Conservation (phyloP, 2,329 filamentous ascomycete species). For the Eutypa lata region DNA sequence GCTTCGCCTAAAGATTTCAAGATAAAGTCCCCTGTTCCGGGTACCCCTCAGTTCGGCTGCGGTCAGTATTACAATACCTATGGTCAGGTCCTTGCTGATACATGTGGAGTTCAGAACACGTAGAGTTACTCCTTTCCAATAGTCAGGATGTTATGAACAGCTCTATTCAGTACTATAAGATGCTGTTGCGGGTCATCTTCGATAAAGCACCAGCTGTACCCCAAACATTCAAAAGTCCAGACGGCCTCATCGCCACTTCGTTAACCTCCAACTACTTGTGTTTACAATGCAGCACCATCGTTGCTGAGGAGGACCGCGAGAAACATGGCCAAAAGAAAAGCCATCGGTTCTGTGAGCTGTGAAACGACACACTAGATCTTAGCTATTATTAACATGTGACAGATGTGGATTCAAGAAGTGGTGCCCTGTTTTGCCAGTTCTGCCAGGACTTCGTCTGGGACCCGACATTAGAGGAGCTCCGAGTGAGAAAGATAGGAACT, state of each 20-base stretch:
- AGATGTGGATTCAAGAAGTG: conserved; percentile 77
- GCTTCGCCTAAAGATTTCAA: conserved; percentile 49
- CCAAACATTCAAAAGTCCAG: conserved; percentile 60
- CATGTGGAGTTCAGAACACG: conserved; percentile 56
- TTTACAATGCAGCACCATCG: conserved; percentile 68
- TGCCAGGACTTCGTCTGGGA: conserved; percentile 84
- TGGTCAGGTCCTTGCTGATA: too few species aligned
- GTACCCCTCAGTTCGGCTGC: conserved; percentile 61
- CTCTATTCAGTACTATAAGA: conserved; percentile 69
- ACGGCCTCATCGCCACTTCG: conserved; percentile 56
- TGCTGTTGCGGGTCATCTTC: conserved; percentile 67
- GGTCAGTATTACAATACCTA: conserved; percentile 42
- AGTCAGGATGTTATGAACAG: conserved; percentile 63
- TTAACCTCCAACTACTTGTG: conserved; percentile 69
- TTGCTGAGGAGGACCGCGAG: conserved; percentile 61
- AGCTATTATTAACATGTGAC: conserved; percentile 2
- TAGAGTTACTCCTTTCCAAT: conserved; percentile 63
- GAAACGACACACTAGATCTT: too few species aligned
- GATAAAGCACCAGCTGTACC: conserved; percentile 62
- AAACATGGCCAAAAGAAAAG: conserved; percentile 67
- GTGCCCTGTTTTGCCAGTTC: conserved; percentile 74
- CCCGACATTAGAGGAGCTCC: conserved; percentile 72
- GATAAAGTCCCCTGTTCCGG: conserved; percentile 57
- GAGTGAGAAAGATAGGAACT: conserved; percentile 66
- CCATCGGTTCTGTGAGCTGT: conserved; percentile 67